These are phyloP conservation scores for Pyrenophora tritici-repentis DNA, from an alignment of 2,329 filamentous ascomycete species.

Conservation along the genomic window DNA sequence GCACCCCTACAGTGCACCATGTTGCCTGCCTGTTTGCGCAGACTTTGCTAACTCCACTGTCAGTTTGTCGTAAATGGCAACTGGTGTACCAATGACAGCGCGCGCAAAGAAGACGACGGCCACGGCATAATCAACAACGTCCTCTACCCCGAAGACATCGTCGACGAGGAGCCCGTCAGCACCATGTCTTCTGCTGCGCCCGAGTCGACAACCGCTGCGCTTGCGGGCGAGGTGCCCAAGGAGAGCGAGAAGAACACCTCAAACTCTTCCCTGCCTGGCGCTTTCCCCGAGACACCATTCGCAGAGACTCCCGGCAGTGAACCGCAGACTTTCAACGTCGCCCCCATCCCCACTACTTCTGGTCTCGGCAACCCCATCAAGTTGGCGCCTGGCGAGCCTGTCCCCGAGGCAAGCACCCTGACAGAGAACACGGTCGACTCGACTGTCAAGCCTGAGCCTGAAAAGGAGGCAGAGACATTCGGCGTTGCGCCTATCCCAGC, in stretches of 20 bases:
- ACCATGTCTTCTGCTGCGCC: constrained; percentile 72
- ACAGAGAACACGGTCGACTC: constrained; percentile 73
- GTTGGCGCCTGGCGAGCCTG: constrained; percentile 77
- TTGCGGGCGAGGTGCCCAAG: constrained; percentile 70
- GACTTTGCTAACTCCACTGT: constrained; percentile 27
- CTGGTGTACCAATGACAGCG: constrained; percentile 83
- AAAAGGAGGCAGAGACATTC: constrained; percentile 52
- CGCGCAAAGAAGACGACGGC: constrained; percentile 80
- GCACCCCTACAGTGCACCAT: constrained; percentile 1
- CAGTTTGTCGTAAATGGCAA: constrained; percentile 94
- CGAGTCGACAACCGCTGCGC: constrained; percentile 70
- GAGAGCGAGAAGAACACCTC: constrained; percentile 49
- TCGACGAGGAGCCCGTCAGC: constrained; percentile 52
- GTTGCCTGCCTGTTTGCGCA: constrained; percentile 7
- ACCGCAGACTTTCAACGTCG: constrained; percentile 57
- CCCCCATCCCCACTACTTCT: constrained; percentile 63
- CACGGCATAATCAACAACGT: constrained; percentile 93
- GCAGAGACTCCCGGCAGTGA: constrained; percentile 52
- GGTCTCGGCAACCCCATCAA: constrained; percentile 76
- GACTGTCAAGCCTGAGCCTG: constrained; percentile 48
- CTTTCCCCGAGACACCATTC: constrained; percentile 78
- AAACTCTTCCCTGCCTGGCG: constrained; percentile 59
- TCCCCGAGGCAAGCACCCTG: constrained; percentile 70
- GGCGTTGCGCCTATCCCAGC: constrained; percentile 64
- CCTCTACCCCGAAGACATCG: constrained; percentile 74